phyloP scores from a whole-genome alignment of 1,139 yeast species.

The Blastobotrys proliferans region DNA sequence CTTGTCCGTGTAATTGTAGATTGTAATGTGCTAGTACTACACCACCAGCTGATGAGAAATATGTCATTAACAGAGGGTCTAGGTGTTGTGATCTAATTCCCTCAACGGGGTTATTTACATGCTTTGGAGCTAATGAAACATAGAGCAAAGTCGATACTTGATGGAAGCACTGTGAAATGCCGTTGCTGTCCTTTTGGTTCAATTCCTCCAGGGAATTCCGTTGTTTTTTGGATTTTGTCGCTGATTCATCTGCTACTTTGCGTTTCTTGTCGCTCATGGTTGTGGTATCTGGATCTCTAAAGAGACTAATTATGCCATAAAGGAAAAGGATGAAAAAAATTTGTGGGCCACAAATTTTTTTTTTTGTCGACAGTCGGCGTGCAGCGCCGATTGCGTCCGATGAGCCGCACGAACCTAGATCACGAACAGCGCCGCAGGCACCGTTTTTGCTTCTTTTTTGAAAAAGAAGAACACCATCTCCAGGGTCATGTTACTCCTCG shows the following conservation, averaged over 20 bases:
- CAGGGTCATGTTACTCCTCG: slow-evolving; percentile 19
- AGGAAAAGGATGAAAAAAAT: slow-evolving; percentile 5
- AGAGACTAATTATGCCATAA: background rate
- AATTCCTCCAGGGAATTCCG: slow-evolving; percentile 4
- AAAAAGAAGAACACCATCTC: too few relatives aligned
- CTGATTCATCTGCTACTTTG: slow-evolving; percentile 1
- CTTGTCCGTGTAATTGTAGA: slow-evolving; percentile 44
- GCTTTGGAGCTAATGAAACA: slow-evolving; percentile 82
- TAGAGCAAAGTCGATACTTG: slow-evolving; percentile 61
- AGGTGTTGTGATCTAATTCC: slow-evolving; percentile 86
- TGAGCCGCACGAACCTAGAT: too few relatives aligned
- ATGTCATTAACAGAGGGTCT: slow-evolving; percentile 84
- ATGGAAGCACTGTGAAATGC: slow-evolving; percentile 58
- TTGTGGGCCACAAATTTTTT: background rate
- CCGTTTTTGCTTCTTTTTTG: too few relatives aligned
- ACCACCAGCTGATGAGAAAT: slow-evolving; percentile 68
- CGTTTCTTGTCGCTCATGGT: slow-evolving; percentile 13
- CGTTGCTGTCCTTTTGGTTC: slow-evolving; percentile 32
- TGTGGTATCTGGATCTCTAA: too few relatives aligned
- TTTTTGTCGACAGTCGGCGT: background rate
- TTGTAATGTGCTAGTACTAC: slow-evolving; percentile 78
- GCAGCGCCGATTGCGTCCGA: too few relatives aligned
- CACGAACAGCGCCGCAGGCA: too few relatives aligned
- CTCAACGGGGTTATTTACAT: slow-evolving; percentile 58
- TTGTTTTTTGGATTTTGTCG: slow-evolving; percentile 2